Conservation (phyloP, 2,329 filamentous ascomycete genomes). For the Penicillium hesseltinei region DNA sequence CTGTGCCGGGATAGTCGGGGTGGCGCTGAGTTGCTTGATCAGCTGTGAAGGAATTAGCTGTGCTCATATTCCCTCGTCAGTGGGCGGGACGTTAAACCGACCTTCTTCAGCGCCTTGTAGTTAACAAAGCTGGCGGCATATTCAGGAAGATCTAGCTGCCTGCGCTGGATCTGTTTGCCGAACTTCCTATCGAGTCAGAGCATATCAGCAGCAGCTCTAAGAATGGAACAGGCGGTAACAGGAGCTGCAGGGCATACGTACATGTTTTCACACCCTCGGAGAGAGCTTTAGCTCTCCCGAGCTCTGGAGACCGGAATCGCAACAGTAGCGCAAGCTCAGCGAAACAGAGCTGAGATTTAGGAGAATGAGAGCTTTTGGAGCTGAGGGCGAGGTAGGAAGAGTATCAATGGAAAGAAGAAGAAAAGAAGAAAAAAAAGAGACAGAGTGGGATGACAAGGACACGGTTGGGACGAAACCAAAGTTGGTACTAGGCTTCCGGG, state of each 20-base stretch:
- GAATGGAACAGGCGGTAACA: background rate
- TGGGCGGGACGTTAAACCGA: slow-evolving; percentile 38
- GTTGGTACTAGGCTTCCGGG: slow-evolving; percentile 7
- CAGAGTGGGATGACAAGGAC: slow-evolving; percentile 4
- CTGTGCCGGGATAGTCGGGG: slow-evolving; percentile 76
- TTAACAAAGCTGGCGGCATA: slow-evolving; percentile 99
- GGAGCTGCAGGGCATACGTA: background rate
- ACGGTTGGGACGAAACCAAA: background rate
- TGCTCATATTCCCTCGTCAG: background rate
- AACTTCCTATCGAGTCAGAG: slow-evolving; percentile 75
- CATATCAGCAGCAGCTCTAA: slow-evolving; percentile 2
- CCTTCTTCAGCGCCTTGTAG: slow-evolving; percentile 99
- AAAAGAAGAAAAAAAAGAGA: background rate
- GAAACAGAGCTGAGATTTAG: background rate
- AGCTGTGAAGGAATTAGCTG: slow-evolving; percentile 60
- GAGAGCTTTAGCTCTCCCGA: slow-evolving; percentile 17
- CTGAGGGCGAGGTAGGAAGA: background rate
- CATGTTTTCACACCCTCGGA: slow-evolving; percentile 8
- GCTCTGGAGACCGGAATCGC: slow-evolving; percentile 2
- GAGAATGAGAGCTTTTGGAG: background rate
- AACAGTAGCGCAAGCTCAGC: slow-evolving; percentile 3
- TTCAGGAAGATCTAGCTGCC: slow-evolving; percentile 97
- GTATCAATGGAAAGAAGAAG: background rate
- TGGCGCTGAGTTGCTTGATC: slow-evolving; percentile 96
- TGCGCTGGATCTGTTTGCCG: slow-evolving; percentile 98